Evolutionary conservation across 768 basidiomycete species (phyloP).

Genomic region (Leccinum disarticulatum): DNA sequence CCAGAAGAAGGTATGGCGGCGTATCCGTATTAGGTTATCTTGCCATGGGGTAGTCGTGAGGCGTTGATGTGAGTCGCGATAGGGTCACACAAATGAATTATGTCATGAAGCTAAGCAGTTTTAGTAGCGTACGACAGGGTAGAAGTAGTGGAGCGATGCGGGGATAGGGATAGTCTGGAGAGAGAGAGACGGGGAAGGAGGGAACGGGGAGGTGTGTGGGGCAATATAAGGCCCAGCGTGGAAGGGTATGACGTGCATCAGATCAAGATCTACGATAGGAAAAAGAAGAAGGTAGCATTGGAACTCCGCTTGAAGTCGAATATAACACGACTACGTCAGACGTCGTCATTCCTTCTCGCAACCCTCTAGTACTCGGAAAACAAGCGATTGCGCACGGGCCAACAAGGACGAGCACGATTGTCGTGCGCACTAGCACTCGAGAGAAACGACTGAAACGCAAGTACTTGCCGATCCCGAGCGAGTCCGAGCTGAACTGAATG

Average conservation of each 20-base stretch:
- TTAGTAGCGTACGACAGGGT: not conserved
- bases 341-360: conserved; percentile 39
- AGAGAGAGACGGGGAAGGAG: not conserved
- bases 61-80: not conserved
- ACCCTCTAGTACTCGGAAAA: conserved; percentile 30
- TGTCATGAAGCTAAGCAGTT: not conserved
- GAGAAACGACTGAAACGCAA: conserved; percentile 20
- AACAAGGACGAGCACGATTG: conserved; percentile 19
- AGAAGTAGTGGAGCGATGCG: not conserved
- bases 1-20: conserved; percentile 4
- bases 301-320: conserved; percentile 45
- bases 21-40: conserved; percentile 20
- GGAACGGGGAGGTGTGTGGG: conserved; percentile 16
- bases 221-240: conserved; percentile 17
- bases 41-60: conserved; percentile 8
- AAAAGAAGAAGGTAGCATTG: conserved; percentile 22
- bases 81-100: conserved; percentile 6
- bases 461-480: conserved; percentile 22
- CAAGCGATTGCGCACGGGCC: conserved; percentile 33
- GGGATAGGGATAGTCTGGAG: conserved; percentile 1
- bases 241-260: conserved; percentile 33
- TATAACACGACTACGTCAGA: conserved; percentile 45
- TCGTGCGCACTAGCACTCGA: not conserved
- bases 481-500: conserved; percentile 19
- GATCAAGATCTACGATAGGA: conserved; percentile 38